Evolutionary conservation across 2,329 filamentous ascomycete genomes (phyloP).

Genomic region (Tricladium varicosporioides): DNA sequence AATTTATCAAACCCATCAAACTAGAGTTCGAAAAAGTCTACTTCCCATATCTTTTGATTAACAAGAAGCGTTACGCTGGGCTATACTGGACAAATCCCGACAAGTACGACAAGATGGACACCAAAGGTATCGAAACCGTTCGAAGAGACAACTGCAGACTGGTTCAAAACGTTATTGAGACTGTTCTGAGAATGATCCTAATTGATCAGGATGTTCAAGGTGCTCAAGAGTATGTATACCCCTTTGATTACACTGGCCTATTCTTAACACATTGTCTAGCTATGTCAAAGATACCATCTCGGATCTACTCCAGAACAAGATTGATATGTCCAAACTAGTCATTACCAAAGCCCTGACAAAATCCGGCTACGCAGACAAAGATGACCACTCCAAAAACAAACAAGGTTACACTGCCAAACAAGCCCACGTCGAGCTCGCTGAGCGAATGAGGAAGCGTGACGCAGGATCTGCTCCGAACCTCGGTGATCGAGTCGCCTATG

Average conservation of each 20-base stretch:
- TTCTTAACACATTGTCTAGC: constrained; percentile 46
- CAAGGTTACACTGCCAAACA: constrained; percentile 60
- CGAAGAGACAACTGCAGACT: constrained; percentile 93
- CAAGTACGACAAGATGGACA: constrained; percentile 99
- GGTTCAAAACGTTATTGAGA: constrained; percentile 97
- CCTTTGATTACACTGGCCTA: neutral
- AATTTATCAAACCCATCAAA: constrained; percentile 97
- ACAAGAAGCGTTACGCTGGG: constrained; percentile 99
- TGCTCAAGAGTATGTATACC: constrained; percentile 77
- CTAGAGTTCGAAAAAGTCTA: constrained; percentile 99
- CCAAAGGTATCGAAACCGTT: constrained; percentile 98
- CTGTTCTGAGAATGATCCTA: constrained; percentile 89
- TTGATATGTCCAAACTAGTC: constrained; percentile 98
- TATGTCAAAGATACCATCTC: constrained; percentile 97
- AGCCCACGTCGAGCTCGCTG: constrained; percentile 91
- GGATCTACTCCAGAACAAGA: constrained; percentile 91
- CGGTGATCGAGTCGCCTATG: constrained; percentile 95
- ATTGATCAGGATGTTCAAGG: constrained; percentile 89
- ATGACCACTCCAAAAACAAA: neutral
- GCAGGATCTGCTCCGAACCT: constrained; percentile 88
- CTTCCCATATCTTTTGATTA: constrained; percentile 96
- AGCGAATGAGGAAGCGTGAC: constrained; percentile 96
- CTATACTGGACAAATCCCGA: constrained; percentile 93
- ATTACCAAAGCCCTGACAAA: constrained; percentile 98
- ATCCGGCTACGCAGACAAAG: constrained; percentile 68